Evolutionary conservation across 306 rosid species (phyloP).

Genomic region (Urtica urens): DNA sequence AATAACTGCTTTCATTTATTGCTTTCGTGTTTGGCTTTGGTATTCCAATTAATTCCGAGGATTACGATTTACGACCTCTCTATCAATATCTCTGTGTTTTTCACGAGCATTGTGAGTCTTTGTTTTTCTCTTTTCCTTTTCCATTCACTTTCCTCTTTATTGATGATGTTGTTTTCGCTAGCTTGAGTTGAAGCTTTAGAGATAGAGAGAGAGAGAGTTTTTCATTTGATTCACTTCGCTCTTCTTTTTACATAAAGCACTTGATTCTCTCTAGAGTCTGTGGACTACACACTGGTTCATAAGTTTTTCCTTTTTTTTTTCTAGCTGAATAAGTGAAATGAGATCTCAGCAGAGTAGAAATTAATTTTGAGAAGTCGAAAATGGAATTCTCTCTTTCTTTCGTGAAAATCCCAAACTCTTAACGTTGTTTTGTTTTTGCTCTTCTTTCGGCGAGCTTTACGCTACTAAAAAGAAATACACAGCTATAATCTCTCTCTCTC

Average conservation of each 20-base stretch:
- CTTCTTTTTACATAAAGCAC: slow-evolving; percentile 28
- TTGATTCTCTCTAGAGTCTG: slow-evolving; percentile 46
- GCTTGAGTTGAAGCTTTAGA: too few relatives aligned
- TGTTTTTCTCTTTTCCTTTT: neutral
- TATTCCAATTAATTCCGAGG: neutral
- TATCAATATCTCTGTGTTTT: neutral
- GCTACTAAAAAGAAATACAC: slow-evolving; percentile 4
- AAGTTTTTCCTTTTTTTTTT: neutral
- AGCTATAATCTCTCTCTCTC: neutral
- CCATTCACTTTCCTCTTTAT: slow-evolving; percentile 1
- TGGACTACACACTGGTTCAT: slow-evolving; percentile 19
- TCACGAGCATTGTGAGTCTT: slow-evolving; percentile 14
- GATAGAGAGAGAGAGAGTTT: too few relatives aligned
- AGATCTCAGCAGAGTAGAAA: neutral
- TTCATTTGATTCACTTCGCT: slow-evolving; percentile 1
- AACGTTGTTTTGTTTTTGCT: slow-evolving; percentile 18
- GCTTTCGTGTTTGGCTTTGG: neutral
- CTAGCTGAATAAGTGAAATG: neutral
- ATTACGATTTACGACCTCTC: neutral
- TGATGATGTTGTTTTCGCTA: slow-evolving; percentile 15
- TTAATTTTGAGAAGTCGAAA: neutral
- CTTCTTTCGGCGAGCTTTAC: slow-evolving; percentile 27
- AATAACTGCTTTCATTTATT: slow-evolving; percentile 8
- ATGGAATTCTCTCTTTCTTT: slow-evolving; percentile 13
- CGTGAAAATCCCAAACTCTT: slow-evolving; percentile 14